phyloP scores from a whole-genome alignment of 441 rosid species.

The Bocquillonia castaneifolia region DNA sequence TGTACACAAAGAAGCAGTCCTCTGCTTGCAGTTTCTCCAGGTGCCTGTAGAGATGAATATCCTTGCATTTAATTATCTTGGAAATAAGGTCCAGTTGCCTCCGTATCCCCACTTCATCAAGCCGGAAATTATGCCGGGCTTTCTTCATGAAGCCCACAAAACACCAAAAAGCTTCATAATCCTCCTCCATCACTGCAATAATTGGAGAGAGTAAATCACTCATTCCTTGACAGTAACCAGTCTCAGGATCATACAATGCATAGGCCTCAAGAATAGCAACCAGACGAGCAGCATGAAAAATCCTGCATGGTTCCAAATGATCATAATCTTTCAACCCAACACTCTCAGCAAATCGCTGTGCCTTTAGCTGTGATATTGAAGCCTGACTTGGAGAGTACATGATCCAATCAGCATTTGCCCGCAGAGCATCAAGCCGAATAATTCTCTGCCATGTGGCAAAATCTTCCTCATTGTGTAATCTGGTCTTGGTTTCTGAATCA shows the following conservation, averaged over 20 bases:
- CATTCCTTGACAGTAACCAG: slow-evolving; percentile 96
- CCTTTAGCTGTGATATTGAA: slow-evolving; percentile 49
- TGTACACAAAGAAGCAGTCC: slow-evolving; percentile 86
- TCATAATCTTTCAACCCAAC: slow-evolving; percentile 75
- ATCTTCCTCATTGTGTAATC: slow-evolving; percentile 46
- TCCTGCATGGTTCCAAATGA: slow-evolving; percentile 70
- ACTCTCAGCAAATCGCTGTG: slow-evolving; percentile 50
- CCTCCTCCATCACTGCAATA: slow-evolving; percentile 56
- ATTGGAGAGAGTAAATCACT: slow-evolving; percentile 84
- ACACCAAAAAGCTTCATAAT: slow-evolving; percentile 84
- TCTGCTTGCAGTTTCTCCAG: slow-evolving; percentile 82
- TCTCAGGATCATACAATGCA: slow-evolving; percentile 78
- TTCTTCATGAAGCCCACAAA: slow-evolving; percentile 84
- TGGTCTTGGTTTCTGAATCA: slow-evolving; percentile 28
- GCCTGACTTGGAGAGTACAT: slow-evolving; percentile 61
- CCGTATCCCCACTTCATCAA: slow-evolving; percentile 85
- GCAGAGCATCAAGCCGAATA: slow-evolving; percentile 85
- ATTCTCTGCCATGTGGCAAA: slow-evolving; percentile 86
- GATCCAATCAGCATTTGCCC: slow-evolving; percentile 77
- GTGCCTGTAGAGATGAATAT: slow-evolving; percentile 65
- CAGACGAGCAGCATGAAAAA: slow-evolving; percentile 80
- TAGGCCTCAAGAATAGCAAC: slow-evolving; percentile 88
- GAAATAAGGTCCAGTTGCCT: slow-evolving; percentile 68
- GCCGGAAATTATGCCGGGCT: slow-evolving; percentile 83
- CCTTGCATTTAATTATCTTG: slow-evolving; percentile 75